Conservation (phyloP, 495 filamentous ascomycete species). For the Neurospora pannonica region DNA sequence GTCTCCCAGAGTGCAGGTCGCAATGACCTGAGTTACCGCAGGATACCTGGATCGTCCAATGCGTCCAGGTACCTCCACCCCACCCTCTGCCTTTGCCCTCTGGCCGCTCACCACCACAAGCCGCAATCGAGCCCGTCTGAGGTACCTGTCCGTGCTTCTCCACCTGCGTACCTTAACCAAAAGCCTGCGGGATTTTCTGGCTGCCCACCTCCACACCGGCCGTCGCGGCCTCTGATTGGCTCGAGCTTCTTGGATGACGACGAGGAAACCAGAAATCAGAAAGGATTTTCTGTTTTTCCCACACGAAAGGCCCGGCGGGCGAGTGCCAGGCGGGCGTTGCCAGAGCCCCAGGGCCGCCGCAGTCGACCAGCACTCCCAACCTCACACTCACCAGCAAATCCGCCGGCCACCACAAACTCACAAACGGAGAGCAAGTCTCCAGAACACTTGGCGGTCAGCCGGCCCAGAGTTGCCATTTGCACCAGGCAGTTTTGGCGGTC, state of each 20-base stretch:
- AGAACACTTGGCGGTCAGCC: background rate
- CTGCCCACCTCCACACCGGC: slow-evolving; percentile 4
- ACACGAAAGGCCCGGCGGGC: background rate
- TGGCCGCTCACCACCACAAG: background rate
- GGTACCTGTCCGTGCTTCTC: slow-evolving; percentile 18
- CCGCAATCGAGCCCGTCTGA: slow-evolving; percentile 6
- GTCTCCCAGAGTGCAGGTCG: slow-evolving; percentile 18
- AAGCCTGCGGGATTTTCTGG: slow-evolving; percentile 30
- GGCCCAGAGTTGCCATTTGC: background rate
- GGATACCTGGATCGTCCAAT: slow-evolving; percentile 19
- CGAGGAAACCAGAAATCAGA: background rate
- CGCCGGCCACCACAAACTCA: background rate
- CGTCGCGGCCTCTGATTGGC: background rate
- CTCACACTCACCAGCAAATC: background rate
- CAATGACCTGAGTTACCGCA: slow-evolving; percentile 7
- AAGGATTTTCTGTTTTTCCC: background rate
- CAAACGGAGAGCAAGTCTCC: background rate
- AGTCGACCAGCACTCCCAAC: background rate
- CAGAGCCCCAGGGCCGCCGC: background rate
- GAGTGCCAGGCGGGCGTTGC: background rate
- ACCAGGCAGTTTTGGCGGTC: background rate
- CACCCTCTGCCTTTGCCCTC: slow-evolving; percentile 5
- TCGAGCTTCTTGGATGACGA: slow-evolving; percentile 3
- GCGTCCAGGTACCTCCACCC: slow-evolving; percentile 14
- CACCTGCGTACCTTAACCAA: slow-evolving; percentile 15